A percentile compares a stretch with the other conserved stretches of the same genome.
phyloP scores from a whole-genome alignment of 1,139 yeast genomes.

The Yamadazyma songkhlaensis region DNA sequence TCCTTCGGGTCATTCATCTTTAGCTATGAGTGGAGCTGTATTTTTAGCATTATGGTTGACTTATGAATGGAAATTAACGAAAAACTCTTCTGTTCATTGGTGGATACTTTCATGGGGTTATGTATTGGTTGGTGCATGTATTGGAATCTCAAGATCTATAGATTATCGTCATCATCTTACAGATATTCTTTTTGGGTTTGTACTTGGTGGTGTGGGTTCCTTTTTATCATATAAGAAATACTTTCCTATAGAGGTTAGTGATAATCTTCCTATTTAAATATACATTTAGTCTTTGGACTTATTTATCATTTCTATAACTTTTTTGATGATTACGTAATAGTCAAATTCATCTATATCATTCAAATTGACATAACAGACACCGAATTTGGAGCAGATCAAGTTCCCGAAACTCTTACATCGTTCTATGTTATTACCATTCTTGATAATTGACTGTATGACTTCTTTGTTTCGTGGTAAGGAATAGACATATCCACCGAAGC shows the following conservation, averaged over 20 bases:
- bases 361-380: slow-evolving; percentile 13
- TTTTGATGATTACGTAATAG: slow-evolving; percentile 9
- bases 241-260: slow-evolving; percentile 9
- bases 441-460: slow-evolving; percentile 11
- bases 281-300: background rate
- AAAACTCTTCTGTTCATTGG: slow-evolving; percentile 10
- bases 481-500: slow-evolving; percentile 16
- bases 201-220: slow-evolving; percentile 25
- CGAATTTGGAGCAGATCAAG: slow-evolving; percentile 12
- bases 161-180: slow-evolving; percentile 46
- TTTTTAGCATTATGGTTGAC: slow-evolving; percentile 39
- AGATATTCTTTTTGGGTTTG: slow-evolving; percentile 37
- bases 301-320: slow-evolving; percentile 8
- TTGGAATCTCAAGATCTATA: slow-evolving; percentile 39
- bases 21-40: slow-evolving; percentile 39
- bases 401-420: slow-evolving; percentile 13
- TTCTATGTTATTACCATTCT: slow-evolving; percentile 14
- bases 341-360: slow-evolving; percentile 13
- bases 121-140: slow-evolving; percentile 30
- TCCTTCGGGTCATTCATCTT: slow-evolving; percentile 47
- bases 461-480: slow-evolving; percentile 10
- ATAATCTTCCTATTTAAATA: slow-evolving; percentile 5
- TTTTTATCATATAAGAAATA: slow-evolving; percentile 25
- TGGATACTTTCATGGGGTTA: slow-evolving; percentile 21
- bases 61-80: slow-evolving; percentile 28